Base-by-base conservation (phyloP, 192 early-diverging fungal genomes). In the Dissophora globulifera region DNA sequence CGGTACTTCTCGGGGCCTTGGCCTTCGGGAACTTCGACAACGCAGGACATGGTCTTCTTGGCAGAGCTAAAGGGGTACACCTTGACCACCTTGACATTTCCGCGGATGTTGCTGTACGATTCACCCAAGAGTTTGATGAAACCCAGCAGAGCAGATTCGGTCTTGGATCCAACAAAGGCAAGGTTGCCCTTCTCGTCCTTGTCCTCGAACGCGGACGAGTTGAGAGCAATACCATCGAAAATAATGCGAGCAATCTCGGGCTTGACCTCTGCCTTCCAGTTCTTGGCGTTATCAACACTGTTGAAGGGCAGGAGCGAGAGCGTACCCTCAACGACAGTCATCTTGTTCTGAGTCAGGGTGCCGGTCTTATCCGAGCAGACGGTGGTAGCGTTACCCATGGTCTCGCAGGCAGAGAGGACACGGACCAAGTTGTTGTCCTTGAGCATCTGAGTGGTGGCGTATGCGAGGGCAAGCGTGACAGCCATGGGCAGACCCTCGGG, bases 301-400 rank as follows among this genome's bases (percentile, higher is more conserved):
- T 55, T 76, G 70, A 87, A 85, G 50, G 78, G 30, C 51, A 64
- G 41, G 49, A 81, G 66, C 23, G 89, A 84, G 12, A 92, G 56
- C 12, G 80, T 60, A 40, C 86, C 91, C 54, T 83, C 78, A 15
- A 92, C 91, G 2, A 94, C 88, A 0, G 91, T 92, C 93, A 94
- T 94, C 64, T 81, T 84, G 79, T 94, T 94, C 78, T 92, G 86
- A 1, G 93, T 95, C 58, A 95, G 75, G 3, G 93, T 95, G 13
- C 93, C 93, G 10, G 93, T 95, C 79, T 95, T 95, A 78, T 95
- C 93, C 1, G 92, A 92, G 81, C 92, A 95, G 8, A 95, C 87
- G 29, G 91, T 84, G 0, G 92, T 93, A 13, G 89, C 92, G 42
- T 89, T 89, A 46, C 93, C 93, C 89, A 94, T 92, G 16, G 91